Conservation (phyloP, 1,284 basidiomycete genomes). For the Flammula alnicola region DNA sequence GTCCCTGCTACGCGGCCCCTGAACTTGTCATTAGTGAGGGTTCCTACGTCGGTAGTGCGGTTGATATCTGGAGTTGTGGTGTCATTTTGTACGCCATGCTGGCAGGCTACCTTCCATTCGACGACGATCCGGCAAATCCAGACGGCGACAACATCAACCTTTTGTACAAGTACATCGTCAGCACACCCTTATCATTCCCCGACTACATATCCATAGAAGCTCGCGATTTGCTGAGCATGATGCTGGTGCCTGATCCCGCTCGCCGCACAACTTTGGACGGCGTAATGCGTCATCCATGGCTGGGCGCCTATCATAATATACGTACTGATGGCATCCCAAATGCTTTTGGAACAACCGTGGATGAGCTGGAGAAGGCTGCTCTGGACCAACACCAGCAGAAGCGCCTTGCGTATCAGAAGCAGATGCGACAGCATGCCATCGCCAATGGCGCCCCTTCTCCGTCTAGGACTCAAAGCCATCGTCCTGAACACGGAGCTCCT, state of each 20-base stretch:
- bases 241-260: constrained; percentile 90
- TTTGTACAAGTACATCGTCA: constrained; percentile 99
- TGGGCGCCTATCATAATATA: constrained; percentile 64
- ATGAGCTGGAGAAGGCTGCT: constrained; percentile 80
- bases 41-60: constrained; percentile 96
- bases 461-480: constrained; percentile 54
- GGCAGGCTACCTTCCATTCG: constrained; percentile 98
- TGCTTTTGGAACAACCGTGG: constrained; percentile 73
- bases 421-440: constrained; percentile 78
- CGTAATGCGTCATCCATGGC: constrained; percentile 88
- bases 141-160: constrained; percentile 99
- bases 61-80: constrained; percentile 99
- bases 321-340: constrained; percentile 33
- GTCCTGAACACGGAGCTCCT: constrained; percentile 30
- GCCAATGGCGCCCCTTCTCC: constrained; percentile 25
- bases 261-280: constrained; percentile 74
- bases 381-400: constrained; percentile 88
- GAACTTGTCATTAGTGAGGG: constrained; percentile 99
- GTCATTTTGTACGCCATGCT: constrained; percentile 99
- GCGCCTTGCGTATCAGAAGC: constrained; percentile 77
- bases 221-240: constrained; percentile 55
- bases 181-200: constrained; percentile 92
- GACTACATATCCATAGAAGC: constrained; percentile 85
- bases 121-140: constrained; percentile 98
- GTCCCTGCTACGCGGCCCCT: constrained; percentile 97